These are phyloP conservation scores for Huntiella decipiens DNA, from an alignment of 2,329 filamentous ascomycete species.

Conservation along the genomic window DNA sequence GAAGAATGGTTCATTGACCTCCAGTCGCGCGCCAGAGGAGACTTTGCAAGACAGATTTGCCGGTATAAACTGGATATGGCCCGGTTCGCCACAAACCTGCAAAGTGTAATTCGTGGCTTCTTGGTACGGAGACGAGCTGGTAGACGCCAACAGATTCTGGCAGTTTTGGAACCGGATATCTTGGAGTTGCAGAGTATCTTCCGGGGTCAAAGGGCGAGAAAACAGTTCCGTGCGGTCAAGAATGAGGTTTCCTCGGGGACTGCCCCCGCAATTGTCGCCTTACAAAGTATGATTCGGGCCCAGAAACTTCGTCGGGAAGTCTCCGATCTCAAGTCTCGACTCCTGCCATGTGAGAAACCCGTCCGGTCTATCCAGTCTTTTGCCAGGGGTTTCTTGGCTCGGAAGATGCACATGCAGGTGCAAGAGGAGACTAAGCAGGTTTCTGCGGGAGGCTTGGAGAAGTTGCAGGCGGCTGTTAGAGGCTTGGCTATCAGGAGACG, in stretches of 20 bases:
- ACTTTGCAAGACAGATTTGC: conserved; percentile 68
- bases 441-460: conserved; percentile 28
- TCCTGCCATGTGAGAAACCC: conserved; percentile 42
- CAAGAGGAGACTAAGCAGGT: conserved; percentile 34
- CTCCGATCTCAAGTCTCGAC: conserved; percentile 34
- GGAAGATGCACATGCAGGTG: conserved; percentile 36
- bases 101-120: conserved; percentile 60
- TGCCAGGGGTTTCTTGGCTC: conserved; percentile 47
- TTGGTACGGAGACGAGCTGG: conserved; percentile 46
- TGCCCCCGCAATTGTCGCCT: conserved; percentile 43
- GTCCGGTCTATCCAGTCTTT: conserved; percentile 46
- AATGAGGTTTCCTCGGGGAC: conserved; percentile 4
- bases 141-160: conserved; percentile 47
- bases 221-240: conserved; percentile 6
- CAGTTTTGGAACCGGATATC: conserved; percentile 50
- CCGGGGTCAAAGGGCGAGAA: conserved; percentile 6
- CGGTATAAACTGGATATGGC: conserved; percentile 71
- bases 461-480: conserved; percentile 40
- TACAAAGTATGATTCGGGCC: conserved; percentile 68
- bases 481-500: conserved; percentile 39
- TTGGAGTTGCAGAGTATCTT: conserved; percentile 53
- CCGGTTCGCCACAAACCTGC: conserved; percentile 58
- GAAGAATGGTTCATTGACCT: conserved; percentile 64
- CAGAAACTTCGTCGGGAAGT: conserved; percentile 43
- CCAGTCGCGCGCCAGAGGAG: conserved; percentile 72